Percentiles rank a stretch among this genome's conserved stretches.
These are phyloP conservation scores for Dipodascopsis uninucleata DNA, from an alignment of 805 yeast genomes.

Conservation along the genomic window DNA sequence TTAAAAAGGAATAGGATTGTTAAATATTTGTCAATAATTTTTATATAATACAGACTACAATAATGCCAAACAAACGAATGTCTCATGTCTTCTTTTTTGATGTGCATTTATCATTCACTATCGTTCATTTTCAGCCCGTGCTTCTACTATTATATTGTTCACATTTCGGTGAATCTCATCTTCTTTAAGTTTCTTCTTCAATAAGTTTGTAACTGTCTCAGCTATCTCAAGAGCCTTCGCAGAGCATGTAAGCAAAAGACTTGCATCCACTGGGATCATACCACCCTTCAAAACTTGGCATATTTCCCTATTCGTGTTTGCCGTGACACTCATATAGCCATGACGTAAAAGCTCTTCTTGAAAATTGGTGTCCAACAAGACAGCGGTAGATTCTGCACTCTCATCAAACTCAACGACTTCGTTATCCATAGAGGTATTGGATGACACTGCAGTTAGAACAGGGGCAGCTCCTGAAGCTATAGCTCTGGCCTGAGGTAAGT, in stretches of 20 bases:
- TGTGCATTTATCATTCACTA: too few species aligned
- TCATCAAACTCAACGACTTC: constrained; percentile 23
- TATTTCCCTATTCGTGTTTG: constrained; percentile 84
- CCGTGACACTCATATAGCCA: constrained; percentile 78
- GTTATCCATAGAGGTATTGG: constrained; percentile 2
- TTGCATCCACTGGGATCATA: constrained; percentile 71
- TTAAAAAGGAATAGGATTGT: too few species aligned
- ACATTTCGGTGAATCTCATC: constrained; percentile 47
- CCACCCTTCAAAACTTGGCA: constrained; percentile 91
- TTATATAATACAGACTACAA: too few species aligned
- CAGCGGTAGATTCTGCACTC: constrained; percentile 39
- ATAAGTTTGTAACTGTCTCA: constrained; percentile 58
- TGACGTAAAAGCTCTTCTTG: constrained; percentile 74
- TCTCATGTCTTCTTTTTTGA: too few species aligned
- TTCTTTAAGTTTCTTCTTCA: constrained; percentile 51
- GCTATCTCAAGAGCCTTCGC: constrained; percentile 63
- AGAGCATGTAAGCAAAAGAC: constrained; percentile 62
- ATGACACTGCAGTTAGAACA: constrained; percentile 2
- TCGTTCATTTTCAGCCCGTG: constrained; percentile 25
- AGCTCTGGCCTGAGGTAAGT: constrained; percentile 13
- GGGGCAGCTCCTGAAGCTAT: too few species aligned
- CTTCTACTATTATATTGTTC: constrained; percentile 15
- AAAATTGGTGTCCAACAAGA: constrained; percentile 66
- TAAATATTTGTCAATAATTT: too few species aligned
- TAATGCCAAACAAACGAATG: too few species aligned